These are phyloP conservation scores for Ogataea degrootiae DNA, from an alignment of 805 yeast genomes.

Conservation along the genomic window DNA sequence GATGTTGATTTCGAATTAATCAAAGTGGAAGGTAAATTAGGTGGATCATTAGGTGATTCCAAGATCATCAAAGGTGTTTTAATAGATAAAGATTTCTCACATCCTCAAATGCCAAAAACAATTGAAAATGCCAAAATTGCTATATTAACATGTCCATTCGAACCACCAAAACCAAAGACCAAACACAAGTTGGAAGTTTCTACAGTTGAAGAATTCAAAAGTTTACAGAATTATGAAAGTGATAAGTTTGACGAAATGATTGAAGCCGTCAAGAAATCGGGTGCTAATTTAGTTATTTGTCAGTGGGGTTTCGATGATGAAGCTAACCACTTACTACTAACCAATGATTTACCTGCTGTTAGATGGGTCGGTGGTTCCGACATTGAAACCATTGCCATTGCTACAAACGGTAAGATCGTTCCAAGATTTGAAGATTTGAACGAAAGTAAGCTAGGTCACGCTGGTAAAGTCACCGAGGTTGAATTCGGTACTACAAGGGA, in stretches of 20 bases:
- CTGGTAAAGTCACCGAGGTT: slow-evolving; percentile 79
- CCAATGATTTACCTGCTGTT: slow-evolving; percentile 89
- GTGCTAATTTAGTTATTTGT: slow-evolving; percentile 95
- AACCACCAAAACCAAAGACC: slow-evolving; percentile 99
- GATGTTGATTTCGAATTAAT: slow-evolving; percentile 97
- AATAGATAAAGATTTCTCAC: slow-evolving; percentile 94
- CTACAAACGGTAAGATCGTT: slow-evolving; percentile 95
- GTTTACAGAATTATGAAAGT: slow-evolving; percentile 87
- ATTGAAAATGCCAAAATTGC: slow-evolving; percentile 83
- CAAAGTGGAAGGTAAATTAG: slow-evolving; percentile 92
- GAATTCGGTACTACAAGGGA: slow-evolving; percentile 97
- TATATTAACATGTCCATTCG: slow-evolving; percentile 96
- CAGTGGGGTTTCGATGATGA: slow-evolving; percentile 99
- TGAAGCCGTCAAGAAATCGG: slow-evolving; percentile 73
- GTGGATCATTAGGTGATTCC: slow-evolving; percentile 89
- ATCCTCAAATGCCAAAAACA: slow-evolving; percentile 93
- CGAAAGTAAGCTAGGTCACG: slow-evolving; percentile 76
- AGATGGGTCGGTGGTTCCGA: slow-evolving; percentile 99
- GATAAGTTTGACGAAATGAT: slow-evolving; percentile 91
- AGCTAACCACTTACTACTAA: slow-evolving; percentile 87
- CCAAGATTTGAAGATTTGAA: slow-evolving; percentile 93
- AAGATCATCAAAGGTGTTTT: slow-evolving; percentile 85
- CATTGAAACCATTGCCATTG: slow-evolving; percentile 91
- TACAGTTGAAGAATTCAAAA: slow-evolving; percentile 89
- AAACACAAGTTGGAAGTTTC: slow-evolving; percentile 94